phyloP scores from a whole-genome alignment of 108 stramenopile species.

The Pseudonitzschia multiseries region DNA sequence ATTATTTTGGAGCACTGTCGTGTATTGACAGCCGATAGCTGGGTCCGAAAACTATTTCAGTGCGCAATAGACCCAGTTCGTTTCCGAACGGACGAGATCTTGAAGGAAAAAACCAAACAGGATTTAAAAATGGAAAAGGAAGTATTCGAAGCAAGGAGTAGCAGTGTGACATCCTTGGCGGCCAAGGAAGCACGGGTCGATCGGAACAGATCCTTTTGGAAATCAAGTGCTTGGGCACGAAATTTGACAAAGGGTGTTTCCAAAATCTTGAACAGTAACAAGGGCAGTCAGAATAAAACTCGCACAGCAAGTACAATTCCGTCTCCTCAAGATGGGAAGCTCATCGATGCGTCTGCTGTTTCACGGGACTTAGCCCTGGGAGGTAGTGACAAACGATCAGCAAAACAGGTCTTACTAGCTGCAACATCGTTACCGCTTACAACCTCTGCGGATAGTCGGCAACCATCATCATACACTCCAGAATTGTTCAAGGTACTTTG shows the following conservation, averaged over 20 bases:
- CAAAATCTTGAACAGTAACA: slow-evolving; percentile 33
- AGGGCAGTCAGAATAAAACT: slow-evolving; percentile 26
- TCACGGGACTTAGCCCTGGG: slow-evolving; percentile 64
- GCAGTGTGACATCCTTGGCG: slow-evolving; percentile 58
- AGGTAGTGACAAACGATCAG: slow-evolving; percentile 1
- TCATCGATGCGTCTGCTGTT: slow-evolving; percentile 66
- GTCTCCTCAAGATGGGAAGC: slow-evolving; percentile 19
- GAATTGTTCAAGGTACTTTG: slow-evolving; percentile 41
- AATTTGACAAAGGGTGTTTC: slow-evolving; percentile 51
- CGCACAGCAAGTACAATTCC: background rate
- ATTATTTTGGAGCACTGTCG: slow-evolving; percentile 75
- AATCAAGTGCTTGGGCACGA: slow-evolving; percentile 74
- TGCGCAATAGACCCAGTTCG: slow-evolving; percentile 55
- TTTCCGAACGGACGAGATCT: slow-evolving; percentile 46
- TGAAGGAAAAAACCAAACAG: slow-evolving; percentile 66
- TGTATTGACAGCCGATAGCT: slow-evolving; percentile 57
- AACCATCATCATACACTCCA: slow-evolving; percentile 13
- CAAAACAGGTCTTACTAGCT: background rate
- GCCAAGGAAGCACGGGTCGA: slow-evolving; percentile 84
- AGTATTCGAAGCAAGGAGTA: slow-evolving; percentile 46
- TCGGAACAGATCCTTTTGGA: slow-evolving; percentile 73
- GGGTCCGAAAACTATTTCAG: slow-evolving; percentile 62
- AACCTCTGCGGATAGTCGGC: background rate
- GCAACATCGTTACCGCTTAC: background rate
- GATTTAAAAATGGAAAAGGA: slow-evolving; percentile 77